Conservation (phyloP, 2,329 filamentous ascomycete genomes). For the Orbilia ellipsospora region DNA sequence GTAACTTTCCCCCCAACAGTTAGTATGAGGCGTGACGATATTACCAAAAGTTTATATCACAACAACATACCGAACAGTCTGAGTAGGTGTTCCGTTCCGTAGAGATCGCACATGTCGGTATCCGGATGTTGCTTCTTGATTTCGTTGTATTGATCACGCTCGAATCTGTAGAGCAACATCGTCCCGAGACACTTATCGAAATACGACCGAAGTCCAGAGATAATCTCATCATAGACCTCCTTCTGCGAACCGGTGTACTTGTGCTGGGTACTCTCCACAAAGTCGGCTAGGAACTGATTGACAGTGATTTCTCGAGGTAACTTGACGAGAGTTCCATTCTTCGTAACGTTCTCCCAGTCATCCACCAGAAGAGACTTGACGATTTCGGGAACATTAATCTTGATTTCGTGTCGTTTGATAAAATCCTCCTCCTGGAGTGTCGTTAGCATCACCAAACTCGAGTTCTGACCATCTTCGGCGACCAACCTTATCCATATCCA, state of each 20-base stretch:
- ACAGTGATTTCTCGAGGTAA: slow-evolving; percentile 82
- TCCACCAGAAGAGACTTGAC: slow-evolving; percentile 94
- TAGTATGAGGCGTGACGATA: slow-evolving; percentile 2
- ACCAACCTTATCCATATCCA: slow-evolving; percentile 81
- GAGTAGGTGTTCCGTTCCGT: slow-evolving; percentile 90
- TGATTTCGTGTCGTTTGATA: slow-evolving; percentile 83
- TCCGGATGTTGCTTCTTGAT: slow-evolving; percentile 71
- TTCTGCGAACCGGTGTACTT: slow-evolving; percentile 34
- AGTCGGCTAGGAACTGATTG: slow-evolving; percentile 81
- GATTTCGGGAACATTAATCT: slow-evolving; percentile 85
- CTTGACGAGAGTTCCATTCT: slow-evolving; percentile 88
- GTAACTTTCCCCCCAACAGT: slow-evolving; percentile 70
- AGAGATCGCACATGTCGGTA: slow-evolving; percentile 81
- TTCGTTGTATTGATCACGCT: slow-evolving; percentile 86
- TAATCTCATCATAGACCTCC: slow-evolving; percentile 83
- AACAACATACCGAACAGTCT: slow-evolving; percentile 75
- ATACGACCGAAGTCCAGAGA: slow-evolving; percentile 85
- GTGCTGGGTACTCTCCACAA: slow-evolving; percentile 66
- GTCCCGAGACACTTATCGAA: slow-evolving; percentile 91
- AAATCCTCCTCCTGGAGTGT: slow-evolving; percentile 84
- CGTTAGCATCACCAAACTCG: slow-evolving; percentile 17
- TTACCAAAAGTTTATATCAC: too few relatives aligned
- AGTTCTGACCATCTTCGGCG: slow-evolving; percentile 11
- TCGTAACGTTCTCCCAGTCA: slow-evolving; percentile 98
- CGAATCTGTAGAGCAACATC: slow-evolving; percentile 92